Evolutionary conservation across 208 protist genomes (phyloP).

Genomic region (Porcisia hertigi): DNA sequence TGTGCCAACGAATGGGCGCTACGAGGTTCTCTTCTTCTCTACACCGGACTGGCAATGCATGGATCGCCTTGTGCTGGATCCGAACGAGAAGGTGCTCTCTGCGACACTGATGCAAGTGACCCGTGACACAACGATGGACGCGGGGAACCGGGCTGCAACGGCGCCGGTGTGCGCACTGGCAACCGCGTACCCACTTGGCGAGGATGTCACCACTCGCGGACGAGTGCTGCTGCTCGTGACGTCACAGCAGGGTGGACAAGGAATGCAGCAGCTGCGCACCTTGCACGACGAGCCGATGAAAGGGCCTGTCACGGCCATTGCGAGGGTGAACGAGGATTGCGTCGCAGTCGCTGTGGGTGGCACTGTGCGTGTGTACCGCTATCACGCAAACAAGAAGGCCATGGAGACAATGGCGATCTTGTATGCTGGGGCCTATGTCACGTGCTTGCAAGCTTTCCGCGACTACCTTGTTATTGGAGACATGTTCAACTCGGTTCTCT

Average conservation of each 20-base stretch:
- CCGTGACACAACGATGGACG: constrained; percentile 53
- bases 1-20: constrained; percentile 74
- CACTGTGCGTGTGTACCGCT: constrained; percentile 82
- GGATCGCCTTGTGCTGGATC: constrained; percentile 54
- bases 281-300: constrained; percentile 78
- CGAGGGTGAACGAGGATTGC: constrained; percentile 42
- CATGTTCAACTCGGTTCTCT: constrained; percentile 61
- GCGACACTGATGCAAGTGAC: constrained; percentile 54
- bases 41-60: constrained; percentile 49
- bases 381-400: constrained; percentile 50
- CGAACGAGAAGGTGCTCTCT: constrained; percentile 84
- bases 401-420: constrained; percentile 78
- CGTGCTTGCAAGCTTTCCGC: constrained; percentile 61
- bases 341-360: constrained; percentile 79
- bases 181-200: constrained; percentile 85
- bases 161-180: constrained; percentile 75
- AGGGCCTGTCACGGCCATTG: constrained; percentile 81
- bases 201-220: constrained; percentile 83
- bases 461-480: constrained; percentile 86
- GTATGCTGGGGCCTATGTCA: constrained; percentile 85
- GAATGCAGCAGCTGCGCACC: constrained; percentile 36
- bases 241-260: constrained; percentile 25
- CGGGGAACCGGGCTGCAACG: constrained; percentile 18
- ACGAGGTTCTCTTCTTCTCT: constrained; percentile 63
- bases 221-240: constrained; percentile 63